phyloP scores from a whole-genome alignment of 257 asterid species.

The Solanum pennellii region DNA sequence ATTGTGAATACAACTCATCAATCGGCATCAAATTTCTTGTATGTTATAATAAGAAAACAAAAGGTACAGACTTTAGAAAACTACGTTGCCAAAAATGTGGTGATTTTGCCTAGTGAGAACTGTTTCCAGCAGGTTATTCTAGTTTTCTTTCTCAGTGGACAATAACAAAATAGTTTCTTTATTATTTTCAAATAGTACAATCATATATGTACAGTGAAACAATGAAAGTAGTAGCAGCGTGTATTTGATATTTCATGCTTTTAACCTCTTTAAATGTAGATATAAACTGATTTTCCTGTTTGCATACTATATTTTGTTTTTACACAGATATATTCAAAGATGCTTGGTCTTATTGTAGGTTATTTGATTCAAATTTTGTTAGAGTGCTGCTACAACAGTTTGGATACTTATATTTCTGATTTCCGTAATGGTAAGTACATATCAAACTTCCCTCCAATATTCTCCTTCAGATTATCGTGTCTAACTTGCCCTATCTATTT shows the following conservation, averaged over 20 bases:
- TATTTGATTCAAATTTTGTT: neutral
- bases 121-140: neutral
- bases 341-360: neutral
- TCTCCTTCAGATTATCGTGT: neutral
- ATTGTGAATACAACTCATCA: neutral
- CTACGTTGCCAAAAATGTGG: neutral
- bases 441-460: neutral
- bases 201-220: neutral
- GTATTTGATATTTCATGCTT: neutral
- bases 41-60: neutral
- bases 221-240: neutral
- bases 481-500: neutral
- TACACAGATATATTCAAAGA: neutral
- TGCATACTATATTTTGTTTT: neutral
- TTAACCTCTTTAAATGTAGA: neutral
- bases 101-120: neutral
- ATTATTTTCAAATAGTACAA: neutral
- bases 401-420: neutral
- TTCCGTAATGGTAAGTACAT: neutral
- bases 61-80: neutral
- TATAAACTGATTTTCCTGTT: neutral
- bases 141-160: neutral
- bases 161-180: neutral
- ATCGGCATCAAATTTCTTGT: neutral
- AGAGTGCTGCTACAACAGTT: neutral